Conservation (phyloP, 2,329 filamentous ascomycete genomes). For the Venturia oleaginea region DNA sequence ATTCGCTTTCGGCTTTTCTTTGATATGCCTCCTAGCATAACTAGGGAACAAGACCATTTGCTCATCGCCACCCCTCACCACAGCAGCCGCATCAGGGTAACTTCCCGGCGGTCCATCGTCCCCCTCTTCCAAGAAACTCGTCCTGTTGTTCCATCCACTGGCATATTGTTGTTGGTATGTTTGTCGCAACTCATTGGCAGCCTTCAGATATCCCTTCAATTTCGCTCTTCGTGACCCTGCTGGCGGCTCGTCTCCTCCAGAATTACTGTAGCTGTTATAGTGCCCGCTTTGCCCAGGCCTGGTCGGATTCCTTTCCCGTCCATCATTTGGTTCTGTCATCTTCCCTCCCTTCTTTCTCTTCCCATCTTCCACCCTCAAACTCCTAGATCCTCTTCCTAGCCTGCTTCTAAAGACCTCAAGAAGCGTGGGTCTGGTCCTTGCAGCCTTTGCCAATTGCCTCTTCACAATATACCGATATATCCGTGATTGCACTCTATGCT, state of each 20-base stretch:
- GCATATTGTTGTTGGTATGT: constrained; percentile 50
- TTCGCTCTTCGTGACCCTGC: constrained; percentile 67
- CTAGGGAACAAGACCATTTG: constrained; percentile 95
- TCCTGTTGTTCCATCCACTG: constrained; percentile 35
- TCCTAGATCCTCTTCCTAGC: background rate
- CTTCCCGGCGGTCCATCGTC: constrained; percentile 56
- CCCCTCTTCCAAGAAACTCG: constrained; percentile 33
- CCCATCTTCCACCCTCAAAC: background rate
- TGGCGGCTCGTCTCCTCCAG: constrained; percentile 38
- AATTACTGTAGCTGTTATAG: background rate
- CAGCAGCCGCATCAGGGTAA: constrained; percentile 70
- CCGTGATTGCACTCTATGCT: constrained; percentile 61
- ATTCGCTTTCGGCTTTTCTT: constrained; percentile 25
- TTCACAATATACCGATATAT: constrained; percentile 67
- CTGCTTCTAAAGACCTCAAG: background rate
- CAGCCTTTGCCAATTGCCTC: constrained; percentile 40
- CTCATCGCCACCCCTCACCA: constrained; percentile 70
- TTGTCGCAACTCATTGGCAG: constrained; percentile 63
- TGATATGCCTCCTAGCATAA: constrained; percentile 69
- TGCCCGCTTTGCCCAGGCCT: background rate
- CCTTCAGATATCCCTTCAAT: constrained; percentile 63
- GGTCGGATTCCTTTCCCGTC: too few relatives aligned
- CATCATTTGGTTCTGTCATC: constrained; percentile 19
- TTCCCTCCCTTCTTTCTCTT: constrained; percentile 23
- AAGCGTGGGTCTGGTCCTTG: constrained; percentile 16